Evolutionary conservation across 345 rosid species (phyloP).

Genomic region (Sisymbrium irio): DNA sequence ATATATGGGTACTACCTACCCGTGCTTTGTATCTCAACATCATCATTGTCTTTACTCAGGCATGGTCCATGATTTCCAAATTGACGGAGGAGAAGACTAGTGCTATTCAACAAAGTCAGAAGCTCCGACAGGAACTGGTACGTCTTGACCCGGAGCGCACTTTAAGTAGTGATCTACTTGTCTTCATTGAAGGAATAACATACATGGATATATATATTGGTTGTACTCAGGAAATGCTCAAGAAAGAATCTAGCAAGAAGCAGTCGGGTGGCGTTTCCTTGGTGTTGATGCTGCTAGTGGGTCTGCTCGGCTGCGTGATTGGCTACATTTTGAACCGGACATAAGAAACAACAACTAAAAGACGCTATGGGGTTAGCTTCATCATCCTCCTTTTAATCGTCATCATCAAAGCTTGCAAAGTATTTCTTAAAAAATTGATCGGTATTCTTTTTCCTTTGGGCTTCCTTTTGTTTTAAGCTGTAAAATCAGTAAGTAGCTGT

Average conservation of each 20-base stretch:
- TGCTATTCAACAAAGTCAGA: conserved; percentile 59
- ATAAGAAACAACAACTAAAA: background rate
- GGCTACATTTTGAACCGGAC: conserved; percentile 58
- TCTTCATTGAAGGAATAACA: background rate
- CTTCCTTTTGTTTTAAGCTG: background rate
- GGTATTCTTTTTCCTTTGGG: background rate
- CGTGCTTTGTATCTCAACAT: background rate
- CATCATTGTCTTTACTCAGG: conserved; percentile 38
- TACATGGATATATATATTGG: background rate
- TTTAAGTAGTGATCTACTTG: background rate
- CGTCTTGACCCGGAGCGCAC: background rate
- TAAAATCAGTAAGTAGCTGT: conserved; percentile 29
- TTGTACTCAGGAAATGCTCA: conserved; percentile 56
- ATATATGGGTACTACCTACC: background rate
- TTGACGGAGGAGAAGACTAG: conserved; percentile 72
- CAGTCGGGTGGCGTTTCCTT: conserved; percentile 47
- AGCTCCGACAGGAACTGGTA: conserved; percentile 76
- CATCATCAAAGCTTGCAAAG: background rate
- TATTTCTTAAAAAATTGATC: background rate
- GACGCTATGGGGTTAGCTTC: conserved; percentile 10
- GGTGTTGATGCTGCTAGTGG: conserved; percentile 50
- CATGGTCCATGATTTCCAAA: conserved; percentile 68
- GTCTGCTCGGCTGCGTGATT: conserved; percentile 50
- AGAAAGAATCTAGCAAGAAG: conserved; percentile 48
- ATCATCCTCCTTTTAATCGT: background rate